Evolutionary conservation across 2,329 filamentous ascomycete species (phyloP).

Genomic region (Penicillium paneum): DNA sequence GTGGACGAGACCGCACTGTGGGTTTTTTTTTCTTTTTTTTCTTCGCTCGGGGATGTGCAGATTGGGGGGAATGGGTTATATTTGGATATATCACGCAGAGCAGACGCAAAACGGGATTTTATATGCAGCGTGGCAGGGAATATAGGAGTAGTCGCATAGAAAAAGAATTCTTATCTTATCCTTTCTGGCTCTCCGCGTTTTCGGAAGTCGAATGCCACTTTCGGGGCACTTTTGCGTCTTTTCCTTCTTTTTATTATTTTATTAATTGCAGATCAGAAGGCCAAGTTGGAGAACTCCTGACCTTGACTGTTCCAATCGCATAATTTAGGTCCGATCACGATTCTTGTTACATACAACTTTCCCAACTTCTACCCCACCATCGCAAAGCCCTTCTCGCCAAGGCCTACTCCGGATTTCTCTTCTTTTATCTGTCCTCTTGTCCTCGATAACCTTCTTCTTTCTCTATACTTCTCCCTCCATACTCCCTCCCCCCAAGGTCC

Average conservation of each 20-base stretch:
- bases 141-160: too few relatives aligned
- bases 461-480: slow-evolving; percentile 2
- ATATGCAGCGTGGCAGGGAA: too few relatives aligned
- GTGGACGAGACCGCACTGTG: slow-evolving; percentile 11
- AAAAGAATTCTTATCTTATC: slow-evolving; percentile 13
- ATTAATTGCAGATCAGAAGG: slow-evolving; percentile 9
- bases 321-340: slow-evolving; percentile 23
- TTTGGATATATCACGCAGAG: background rate
- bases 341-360: slow-evolving; percentile 28
- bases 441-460: slow-evolving; percentile 5
- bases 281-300: slow-evolving; percentile 3
- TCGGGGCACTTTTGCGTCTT: background rate
- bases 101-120: too few relatives aligned
- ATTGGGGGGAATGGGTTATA: slow-evolving; percentile 9
- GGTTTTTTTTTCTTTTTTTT: background rate
- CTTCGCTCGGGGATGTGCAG: slow-evolving; percentile 1
- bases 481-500: background rate
- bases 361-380: slow-evolving; percentile 23
- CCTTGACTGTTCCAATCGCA: slow-evolving; percentile 24
- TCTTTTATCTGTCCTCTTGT: slow-evolving; percentile 17
- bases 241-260: background rate
- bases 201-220: background rate
- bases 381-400: slow-evolving; percentile 23
- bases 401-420: slow-evolving; percentile 25
- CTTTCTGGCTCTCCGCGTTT: slow-evolving; percentile 9